Conservation (phyloP, 345 rosid species). For the Eucalyptus curtisii region DNA sequence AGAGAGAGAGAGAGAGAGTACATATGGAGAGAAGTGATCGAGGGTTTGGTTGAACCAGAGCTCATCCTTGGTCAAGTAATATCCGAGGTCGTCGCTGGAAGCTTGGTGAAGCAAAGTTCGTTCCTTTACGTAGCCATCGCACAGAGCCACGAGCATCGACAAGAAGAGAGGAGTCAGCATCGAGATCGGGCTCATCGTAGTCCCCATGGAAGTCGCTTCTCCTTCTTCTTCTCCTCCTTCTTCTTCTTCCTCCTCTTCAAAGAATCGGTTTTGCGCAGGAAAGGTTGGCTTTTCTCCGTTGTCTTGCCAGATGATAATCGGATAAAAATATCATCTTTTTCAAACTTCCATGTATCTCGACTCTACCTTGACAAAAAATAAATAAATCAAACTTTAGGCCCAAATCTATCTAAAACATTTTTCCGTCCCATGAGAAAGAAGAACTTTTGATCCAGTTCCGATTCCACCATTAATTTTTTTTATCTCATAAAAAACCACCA, state of each 20-base stretch:
- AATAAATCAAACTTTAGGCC: too few relatives aligned
- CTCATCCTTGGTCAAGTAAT: slow-evolving; percentile 54
- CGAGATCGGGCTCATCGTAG: background rate
- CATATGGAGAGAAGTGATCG: slow-evolving; percentile 79
- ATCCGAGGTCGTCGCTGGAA: slow-evolving; percentile 3
- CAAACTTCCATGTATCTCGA: too few relatives aligned
- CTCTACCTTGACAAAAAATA: too few relatives aligned
- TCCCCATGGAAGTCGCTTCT: background rate
- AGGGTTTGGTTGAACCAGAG: slow-evolving; percentile 85
- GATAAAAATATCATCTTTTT: background rate
- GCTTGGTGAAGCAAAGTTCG: slow-evolving; percentile 3
- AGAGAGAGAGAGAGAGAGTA: slow-evolving; percentile 1
- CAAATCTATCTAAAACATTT: too few relatives aligned
- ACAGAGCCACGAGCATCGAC: background rate
- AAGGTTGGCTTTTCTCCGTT: background rate
- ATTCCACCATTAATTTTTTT: too few relatives aligned
- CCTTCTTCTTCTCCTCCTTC: background rate
- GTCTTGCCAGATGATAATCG: background rate
- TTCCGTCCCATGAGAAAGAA: too few relatives aligned
- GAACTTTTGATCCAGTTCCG: too few relatives aligned
- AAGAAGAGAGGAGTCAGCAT: background rate
- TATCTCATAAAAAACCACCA: too few relatives aligned
- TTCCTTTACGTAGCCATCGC: slow-evolving; percentile 17
- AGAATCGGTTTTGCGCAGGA: background rate
- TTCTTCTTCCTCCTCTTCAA: background rate